Percentiles rank a stretch among this genome's conserved stretches.
These are phyloP conservation scores for Penicillium vulpinum DNA, from an alignment of 2,329 filamentous ascomycete genomes.

Conservation along the genomic window DNA sequence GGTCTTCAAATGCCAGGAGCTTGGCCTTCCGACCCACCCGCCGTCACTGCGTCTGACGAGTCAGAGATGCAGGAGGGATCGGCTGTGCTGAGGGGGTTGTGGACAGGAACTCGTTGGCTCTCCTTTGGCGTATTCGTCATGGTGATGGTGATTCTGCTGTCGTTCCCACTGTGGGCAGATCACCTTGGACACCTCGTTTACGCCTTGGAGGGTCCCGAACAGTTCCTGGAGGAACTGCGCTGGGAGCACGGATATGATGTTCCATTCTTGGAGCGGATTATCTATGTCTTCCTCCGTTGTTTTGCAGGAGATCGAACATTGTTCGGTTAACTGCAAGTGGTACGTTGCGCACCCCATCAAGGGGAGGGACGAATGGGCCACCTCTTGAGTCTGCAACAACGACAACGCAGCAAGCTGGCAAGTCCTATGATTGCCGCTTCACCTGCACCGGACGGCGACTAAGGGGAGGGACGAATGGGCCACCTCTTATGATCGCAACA, in stretches of 20 bases:
- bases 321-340: not conserved
- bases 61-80: not conserved
- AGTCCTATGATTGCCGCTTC: not conserved
- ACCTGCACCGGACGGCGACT: not conserved
- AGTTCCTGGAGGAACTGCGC: slow-evolving; percentile 3
- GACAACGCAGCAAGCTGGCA: not conserved
- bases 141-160: not conserved
- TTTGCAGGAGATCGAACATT: slow-evolving; percentile 4
- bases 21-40: not conserved
- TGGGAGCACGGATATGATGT: not conserved
- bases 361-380: slow-evolving; percentile 7
- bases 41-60: not conserved
- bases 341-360: not conserved
- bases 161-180: not conserved
- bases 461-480: slow-evolving; percentile 4
- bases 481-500: not conserved
- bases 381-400: not conserved
- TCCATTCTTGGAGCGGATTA: not conserved
- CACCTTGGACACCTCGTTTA: not conserved
- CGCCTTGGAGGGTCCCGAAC: not conserved
- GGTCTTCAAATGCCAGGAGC: slow-evolving; percentile 1
- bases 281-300: slow-evolving; percentile 1
- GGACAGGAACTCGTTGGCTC: not conserved
- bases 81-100: not conserved
- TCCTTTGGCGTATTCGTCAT: not conserved